These are phyloP conservation scores for Coleophoma eucalyptorum DNA, from an alignment of 2,329 filamentous ascomycete genomes.

Conservation along the genomic window DNA sequence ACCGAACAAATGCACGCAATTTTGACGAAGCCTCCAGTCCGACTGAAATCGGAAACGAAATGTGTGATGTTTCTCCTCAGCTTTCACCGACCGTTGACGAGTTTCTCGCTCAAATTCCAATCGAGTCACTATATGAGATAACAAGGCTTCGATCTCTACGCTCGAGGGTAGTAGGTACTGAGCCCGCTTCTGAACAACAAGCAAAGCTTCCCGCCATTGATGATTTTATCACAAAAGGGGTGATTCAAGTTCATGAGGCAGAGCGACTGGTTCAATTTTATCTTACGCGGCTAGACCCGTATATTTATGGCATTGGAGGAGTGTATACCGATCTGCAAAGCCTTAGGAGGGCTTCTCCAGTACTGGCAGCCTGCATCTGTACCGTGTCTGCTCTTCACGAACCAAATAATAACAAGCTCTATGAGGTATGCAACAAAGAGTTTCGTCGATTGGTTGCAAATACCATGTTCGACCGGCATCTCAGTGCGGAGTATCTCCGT, in stretches of 20 bases:
- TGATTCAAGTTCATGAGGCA: conserved; percentile 38
- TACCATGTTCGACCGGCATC: conserved; percentile 46
- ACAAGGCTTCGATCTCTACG: conserved; percentile 36
- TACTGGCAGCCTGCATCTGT: conserved; percentile 51
- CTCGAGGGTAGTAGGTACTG: conserved; percentile 2
- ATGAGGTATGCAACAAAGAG: conserved; percentile 46
- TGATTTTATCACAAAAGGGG: conserved; percentile 47
- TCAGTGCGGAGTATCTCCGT: conserved; percentile 45
- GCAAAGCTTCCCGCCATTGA: neutral
- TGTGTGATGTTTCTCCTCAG: conserved; percentile 1
- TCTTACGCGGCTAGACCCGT: conserved; percentile 39
- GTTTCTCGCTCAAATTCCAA: conserved; percentile 30
- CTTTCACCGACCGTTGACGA: neutral
- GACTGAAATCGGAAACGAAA: neutral
- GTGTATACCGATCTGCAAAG: conserved; percentile 41
- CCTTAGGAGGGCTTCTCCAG: conserved; percentile 48
- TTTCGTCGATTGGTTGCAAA: conserved; percentile 47
- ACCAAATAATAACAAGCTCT: conserved; percentile 44
- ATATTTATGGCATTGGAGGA: conserved; percentile 45
- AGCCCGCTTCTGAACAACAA: neutral
- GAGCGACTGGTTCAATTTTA: conserved; percentile 36
- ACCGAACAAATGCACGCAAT: neutral
- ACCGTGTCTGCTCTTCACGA: conserved; percentile 56
- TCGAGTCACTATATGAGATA: conserved; percentile 44
- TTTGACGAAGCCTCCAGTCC: neutral